These are phyloP conservation scores for Podaxis sp. DNA, from an alignment of 768 basidiomycete genomes.

Conservation along the genomic window DNA sequence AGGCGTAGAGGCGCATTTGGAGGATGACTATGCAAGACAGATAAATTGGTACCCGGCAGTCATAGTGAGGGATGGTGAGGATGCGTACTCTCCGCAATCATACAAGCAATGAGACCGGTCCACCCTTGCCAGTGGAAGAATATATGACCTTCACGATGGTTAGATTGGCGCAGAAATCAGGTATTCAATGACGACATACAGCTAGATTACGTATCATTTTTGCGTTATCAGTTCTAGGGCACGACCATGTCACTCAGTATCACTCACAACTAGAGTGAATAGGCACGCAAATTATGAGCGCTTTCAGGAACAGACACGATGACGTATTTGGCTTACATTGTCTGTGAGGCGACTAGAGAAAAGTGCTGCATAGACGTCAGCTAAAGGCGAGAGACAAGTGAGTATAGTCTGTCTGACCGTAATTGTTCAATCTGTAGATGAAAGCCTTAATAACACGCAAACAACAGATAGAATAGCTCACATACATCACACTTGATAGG, in stretches of 20 bases:
- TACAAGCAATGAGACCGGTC: slow-evolving; percentile 49
- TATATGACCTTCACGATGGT: slow-evolving; percentile 25
- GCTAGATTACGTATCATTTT: not conserved
- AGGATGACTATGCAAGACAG: slow-evolving; percentile 39
- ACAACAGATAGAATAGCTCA: not conserved
- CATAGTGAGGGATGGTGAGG: not conserved
- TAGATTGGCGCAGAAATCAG: not conserved
- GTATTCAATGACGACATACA: not conserved
- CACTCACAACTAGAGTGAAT: slow-evolving; percentile 28
- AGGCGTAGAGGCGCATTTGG: slow-evolving; percentile 59
- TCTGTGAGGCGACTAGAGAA: not conserved
- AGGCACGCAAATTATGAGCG: not conserved
- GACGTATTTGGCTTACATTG: slow-evolving; percentile 1
- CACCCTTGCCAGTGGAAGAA: slow-evolving; percentile 62
- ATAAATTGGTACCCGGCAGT: not conserved
- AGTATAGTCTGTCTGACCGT: slow-evolving; percentile 30
- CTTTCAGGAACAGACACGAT: not conserved
- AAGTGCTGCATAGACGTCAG: slow-evolving; percentile 2
- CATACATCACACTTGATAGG: slow-evolving; percentile 46
- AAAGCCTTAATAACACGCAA: not conserved
- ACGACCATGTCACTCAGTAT: slow-evolving; percentile 16
- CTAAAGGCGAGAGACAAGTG: not conserved
- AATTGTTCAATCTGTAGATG: slow-evolving; percentile 44
- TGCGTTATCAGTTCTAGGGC: not conserved
- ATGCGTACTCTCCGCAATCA: slow-evolving; percentile 49